Percentiles rank a stretch among this genome's conserved stretches.
phyloP scores from a whole-genome alignment of 768 basidiomycete genomes.

The Boletus coccyginus region DNA sequence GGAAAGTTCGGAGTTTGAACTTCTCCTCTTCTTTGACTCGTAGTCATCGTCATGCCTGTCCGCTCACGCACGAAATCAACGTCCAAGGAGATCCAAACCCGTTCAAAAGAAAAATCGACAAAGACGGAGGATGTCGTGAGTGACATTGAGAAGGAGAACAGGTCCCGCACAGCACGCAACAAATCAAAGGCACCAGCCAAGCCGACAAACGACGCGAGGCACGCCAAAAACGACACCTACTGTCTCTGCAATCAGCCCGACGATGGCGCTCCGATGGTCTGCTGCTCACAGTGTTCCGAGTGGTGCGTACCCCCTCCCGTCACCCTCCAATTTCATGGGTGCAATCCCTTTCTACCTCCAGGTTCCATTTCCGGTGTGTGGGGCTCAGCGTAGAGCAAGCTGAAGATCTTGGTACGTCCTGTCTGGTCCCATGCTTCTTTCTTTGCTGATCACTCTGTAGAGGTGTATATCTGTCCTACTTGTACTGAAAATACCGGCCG shows the following conservation, averaged over 20 bases:
- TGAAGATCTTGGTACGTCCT: constrained; percentile 71
- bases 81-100: constrained; percentile 12
- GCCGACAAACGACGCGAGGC: constrained; percentile 16
- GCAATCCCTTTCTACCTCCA: constrained; percentile 27
- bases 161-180: constrained; percentile 9
- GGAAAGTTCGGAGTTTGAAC: constrained; percentile 32
- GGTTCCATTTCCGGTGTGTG: constrained; percentile 86
- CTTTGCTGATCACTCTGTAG: constrained; percentile 37
- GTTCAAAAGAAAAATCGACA: constrained; percentile 19
- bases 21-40: constrained; percentile 26
- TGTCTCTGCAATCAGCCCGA: constrained; percentile 70
- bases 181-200: constrained; percentile 25
- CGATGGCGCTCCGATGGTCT: constrained; percentile 81
- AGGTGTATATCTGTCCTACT: constrained; percentile 53
- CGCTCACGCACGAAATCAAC: constrained; percentile 44
- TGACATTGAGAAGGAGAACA: constrained; percentile 34
- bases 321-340: not conserved
- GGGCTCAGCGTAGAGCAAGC: constrained; percentile 60
- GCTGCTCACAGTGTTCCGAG: constrained; percentile 65
- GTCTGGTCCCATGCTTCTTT: not conserved
- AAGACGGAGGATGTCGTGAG: constrained; percentile 20
- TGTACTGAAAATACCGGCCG: constrained; percentile 63
- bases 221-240: constrained; percentile 22
- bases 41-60: constrained; percentile 37
- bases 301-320: constrained; percentile 49